These are phyloP conservation scores for slime mould (Dictyostelium discoideum) DNA, from an alignment of 78 protist genomes.

Conservation along the genomic window DNA sequence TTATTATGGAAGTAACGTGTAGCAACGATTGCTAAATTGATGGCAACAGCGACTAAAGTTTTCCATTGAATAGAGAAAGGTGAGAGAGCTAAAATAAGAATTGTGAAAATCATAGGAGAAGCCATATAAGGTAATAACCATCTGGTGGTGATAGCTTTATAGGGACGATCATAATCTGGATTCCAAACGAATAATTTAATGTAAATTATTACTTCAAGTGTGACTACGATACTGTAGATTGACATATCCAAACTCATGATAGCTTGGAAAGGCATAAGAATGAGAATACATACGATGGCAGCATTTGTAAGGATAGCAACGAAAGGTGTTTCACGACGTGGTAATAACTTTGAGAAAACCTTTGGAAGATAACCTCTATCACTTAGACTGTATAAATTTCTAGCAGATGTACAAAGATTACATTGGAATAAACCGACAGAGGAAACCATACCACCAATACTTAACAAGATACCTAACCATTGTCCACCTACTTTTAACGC, in stretches of 20 bases:
- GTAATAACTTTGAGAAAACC: conserved; percentile 21
- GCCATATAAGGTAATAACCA: background rate
- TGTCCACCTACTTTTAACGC: conserved; percentile 41
- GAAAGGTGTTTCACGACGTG: conserved; percentile 48
- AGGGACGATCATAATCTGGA: conserved; percentile 41
- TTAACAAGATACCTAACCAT: conserved; percentile 43
- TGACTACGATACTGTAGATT: conserved; percentile 39
- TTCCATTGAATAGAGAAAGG: conserved; percentile 10
- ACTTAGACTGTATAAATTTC: conserved; percentile 27
- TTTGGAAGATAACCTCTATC: conserved; percentile 53
- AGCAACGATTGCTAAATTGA: background rate
- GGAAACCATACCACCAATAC: conserved; percentile 71
- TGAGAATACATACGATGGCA: conserved; percentile 1
- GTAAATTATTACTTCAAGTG: conserved; percentile 12
- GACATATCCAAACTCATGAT: conserved; percentile 63
- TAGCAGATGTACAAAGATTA: conserved; percentile 24
- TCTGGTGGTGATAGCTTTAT: conserved; percentile 1
- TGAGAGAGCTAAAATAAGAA: background rate
- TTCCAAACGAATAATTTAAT: conserved; percentile 32
- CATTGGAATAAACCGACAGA: conserved; percentile 29
- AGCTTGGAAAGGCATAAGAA: conserved; percentile 35
- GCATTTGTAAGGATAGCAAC: conserved; percentile 29
- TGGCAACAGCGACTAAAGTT: background rate
- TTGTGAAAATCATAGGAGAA: background rate
- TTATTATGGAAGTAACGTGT: background rate